Evolutionary conservation across 495 filamentous ascomycete genomes (phyloP), one percentile per base, ranked within the genome.

Genomic region (Ramalina intermedia): DNA sequence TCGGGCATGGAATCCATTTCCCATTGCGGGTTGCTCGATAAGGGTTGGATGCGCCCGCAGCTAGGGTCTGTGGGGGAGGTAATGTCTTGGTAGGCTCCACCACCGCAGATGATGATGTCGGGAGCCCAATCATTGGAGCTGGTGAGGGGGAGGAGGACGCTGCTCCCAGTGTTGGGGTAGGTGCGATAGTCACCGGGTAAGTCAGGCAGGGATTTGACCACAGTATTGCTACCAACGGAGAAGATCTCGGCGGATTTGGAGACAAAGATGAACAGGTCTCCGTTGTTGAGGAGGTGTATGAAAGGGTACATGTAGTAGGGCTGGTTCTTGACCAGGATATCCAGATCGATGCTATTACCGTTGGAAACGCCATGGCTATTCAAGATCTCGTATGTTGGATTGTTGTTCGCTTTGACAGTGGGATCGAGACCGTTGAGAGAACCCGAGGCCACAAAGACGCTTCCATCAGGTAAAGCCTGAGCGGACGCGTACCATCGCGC

Each of bases 221-320:
- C 62, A 0, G 55, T 55, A 44, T 69, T 66, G 11, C 55, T 61
- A 8, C 41, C 58, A 29, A 74, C 64, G 50, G 75, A 67, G 61
- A 79, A 80, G 44, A 70, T 61, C 49, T 79, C 68, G n/a, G 72
- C 69, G 4, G 71, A 70, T 56, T 76, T 77, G 14, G 73, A 61
- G 20, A 63, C 64, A 58, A 78, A 78, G 46, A 80, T 63, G 57
- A 78, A 81, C 2, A 81, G 49, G 5, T 59, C 61, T n/a, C 76
- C 75, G 51, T 78, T 64, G 13, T 61, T 63, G 16, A 81, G 65
- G 0, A 81, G 65, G 52, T 78, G 76, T 36, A 81, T 60, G 58
- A 81, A 78, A 3, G 78, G 78, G 55, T 81, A 81, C 76, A 80
- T 78, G 54, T 78, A 80, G 59, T 80, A 79, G 5, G 78, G 78